These are phyloP conservation scores for Cladosporium phlei DNA, from an alignment of 2,329 filamentous ascomycete genomes.

Conservation along the genomic window DNA sequence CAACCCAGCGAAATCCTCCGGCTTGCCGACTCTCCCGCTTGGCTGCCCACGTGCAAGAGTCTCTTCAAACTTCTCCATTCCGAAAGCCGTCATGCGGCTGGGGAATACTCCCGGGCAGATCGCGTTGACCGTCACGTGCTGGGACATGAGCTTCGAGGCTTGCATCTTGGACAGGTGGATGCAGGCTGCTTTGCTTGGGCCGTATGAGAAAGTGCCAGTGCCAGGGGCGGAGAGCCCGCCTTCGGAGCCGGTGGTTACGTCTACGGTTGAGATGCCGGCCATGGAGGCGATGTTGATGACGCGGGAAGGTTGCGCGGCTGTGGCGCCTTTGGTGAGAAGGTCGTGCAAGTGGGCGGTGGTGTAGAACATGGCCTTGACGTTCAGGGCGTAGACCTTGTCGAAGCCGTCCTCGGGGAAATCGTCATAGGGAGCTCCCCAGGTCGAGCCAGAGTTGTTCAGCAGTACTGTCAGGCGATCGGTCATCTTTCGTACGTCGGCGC, in stretches of 20 bases:
- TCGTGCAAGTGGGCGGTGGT: constrained; percentile 45
- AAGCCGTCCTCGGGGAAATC: constrained; percentile 55
- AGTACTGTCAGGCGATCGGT: constrained; percentile 44
- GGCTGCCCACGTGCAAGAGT: constrained; percentile 44
- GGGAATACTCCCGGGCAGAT: constrained; percentile 56
- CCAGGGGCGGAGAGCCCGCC: constrained; percentile 51
- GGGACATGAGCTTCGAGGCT: constrained; percentile 47
- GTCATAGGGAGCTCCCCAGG: constrained; percentile 51
- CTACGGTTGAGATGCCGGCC: constrained; percentile 40
- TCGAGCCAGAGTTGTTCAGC: constrained; percentile 44
- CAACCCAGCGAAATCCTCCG: constrained; percentile 45
- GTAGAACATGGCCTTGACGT: constrained; percentile 37
- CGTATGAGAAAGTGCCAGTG: constrained; percentile 39
- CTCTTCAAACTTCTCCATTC: constrained; percentile 46
- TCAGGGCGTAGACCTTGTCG: constrained; percentile 45
- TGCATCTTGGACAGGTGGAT: constrained; percentile 54
- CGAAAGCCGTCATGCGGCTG: constrained; percentile 50
- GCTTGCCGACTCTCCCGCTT: constrained; percentile 44
- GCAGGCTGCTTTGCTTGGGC: constrained; percentile 47
- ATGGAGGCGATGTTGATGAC: constrained; percentile 47
- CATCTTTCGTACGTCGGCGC: constrained; percentile 40
- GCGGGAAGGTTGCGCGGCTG: constrained; percentile 38
- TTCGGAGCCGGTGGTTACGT: constrained; percentile 42
- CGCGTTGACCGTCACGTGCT: constrained; percentile 52
- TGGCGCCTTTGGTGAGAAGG: constrained; percentile 39